Evolutionary conservation across 805 yeast genomes (phyloP).

Genomic region (Candida qinlingensis): DNA sequence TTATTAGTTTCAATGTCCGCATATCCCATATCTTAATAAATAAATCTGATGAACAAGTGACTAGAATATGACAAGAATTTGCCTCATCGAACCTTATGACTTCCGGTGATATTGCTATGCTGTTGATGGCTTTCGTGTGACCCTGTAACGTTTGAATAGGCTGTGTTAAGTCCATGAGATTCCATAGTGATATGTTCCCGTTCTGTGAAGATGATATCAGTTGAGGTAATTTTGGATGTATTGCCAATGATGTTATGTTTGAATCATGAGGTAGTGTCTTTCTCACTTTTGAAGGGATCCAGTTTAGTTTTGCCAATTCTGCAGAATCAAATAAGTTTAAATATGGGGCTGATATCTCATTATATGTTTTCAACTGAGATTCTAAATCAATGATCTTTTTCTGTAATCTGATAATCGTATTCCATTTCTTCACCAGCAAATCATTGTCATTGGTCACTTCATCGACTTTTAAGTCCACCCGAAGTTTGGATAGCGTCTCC

Average conservation of each 20-base stretch:
- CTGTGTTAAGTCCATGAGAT: slow-evolving; percentile 48
- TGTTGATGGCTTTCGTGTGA: slow-evolving; percentile 67
- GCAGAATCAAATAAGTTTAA: slow-evolving; percentile 6
- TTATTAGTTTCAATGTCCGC: slow-evolving; percentile 42
- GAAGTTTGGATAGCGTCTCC: slow-evolving; percentile 11
- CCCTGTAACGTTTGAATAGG: slow-evolving; percentile 65
- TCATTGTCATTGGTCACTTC: slow-evolving; percentile 23
- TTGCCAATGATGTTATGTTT: slow-evolving; percentile 54
- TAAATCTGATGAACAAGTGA: slow-evolving; percentile 46
- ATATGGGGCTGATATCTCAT: slow-evolving; percentile 4
- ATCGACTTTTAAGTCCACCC: slow-evolving; percentile 19
- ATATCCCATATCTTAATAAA: slow-evolving; percentile 70
- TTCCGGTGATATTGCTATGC: slow-evolving; percentile 49
- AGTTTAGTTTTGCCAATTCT: slow-evolving; percentile 16
- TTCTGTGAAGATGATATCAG: slow-evolving; percentile 59
- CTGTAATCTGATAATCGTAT: slow-evolving; percentile 76
- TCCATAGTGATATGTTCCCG: slow-evolving; percentile 74
- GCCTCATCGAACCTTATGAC: slow-evolving; percentile 21
- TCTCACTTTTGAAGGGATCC: slow-evolving; percentile 23
- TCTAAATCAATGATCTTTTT: slow-evolving; percentile 68
- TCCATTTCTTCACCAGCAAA: slow-evolving; percentile 76
- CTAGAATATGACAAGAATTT: slow-evolving; percentile 27
- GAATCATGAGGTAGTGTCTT: slow-evolving; percentile 31
- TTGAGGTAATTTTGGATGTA: slow-evolving; percentile 72
- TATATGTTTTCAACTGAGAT: slow-evolving; percentile 34